These are phyloP conservation scores for Podospora appendiculata DNA, from an alignment of 495 filamentous ascomycete species.

Conservation along the genomic window DNA sequence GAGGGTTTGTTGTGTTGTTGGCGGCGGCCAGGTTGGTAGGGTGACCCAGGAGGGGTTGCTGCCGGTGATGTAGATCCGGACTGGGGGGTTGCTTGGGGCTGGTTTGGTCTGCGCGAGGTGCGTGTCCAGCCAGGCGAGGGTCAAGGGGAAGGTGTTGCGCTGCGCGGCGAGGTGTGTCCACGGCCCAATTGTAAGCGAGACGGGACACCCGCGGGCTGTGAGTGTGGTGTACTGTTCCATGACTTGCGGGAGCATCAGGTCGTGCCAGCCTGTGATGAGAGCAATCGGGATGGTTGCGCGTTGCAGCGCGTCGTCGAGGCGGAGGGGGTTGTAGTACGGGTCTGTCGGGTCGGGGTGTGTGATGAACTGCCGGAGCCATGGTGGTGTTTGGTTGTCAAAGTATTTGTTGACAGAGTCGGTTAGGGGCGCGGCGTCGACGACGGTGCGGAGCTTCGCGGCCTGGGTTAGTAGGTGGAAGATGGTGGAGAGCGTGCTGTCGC, in stretches of 20 bases:
- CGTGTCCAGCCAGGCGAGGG: conserved; percentile 4
- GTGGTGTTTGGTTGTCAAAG: not conserved
- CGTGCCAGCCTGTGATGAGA: conserved; percentile 26
- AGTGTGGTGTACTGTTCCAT: conserved; percentile 18
- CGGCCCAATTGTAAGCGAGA: conserved; percentile 8
- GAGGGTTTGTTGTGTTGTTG: conserved; percentile 4
- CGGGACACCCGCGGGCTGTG: conserved; percentile 4
- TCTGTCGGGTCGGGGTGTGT: not conserved
- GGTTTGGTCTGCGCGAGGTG: conserved; percentile 2
- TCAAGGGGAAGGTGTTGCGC: not conserved
- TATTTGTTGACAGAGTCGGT: not conserved
- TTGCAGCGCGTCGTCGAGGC: conserved; percentile 12
- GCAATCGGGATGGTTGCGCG: conserved; percentile 20
- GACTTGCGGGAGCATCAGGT: conserved; percentile 14
- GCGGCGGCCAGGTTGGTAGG: conserved; percentile 9
- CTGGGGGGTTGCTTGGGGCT: not conserved
- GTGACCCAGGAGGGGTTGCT: conserved; percentile 5
- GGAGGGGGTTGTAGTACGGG: not conserved
- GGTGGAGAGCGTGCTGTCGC: no score
- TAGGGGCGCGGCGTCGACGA: not conserved
- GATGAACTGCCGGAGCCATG: not conserved
- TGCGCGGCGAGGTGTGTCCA: conserved; percentile 8
- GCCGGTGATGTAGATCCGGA: conserved; percentile 2
- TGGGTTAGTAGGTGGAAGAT: not conserved
- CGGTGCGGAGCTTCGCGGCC: not conserved